phyloP scores from a whole-genome alignment of 208 protist genomes.

The Crithidia sp. region DNA sequence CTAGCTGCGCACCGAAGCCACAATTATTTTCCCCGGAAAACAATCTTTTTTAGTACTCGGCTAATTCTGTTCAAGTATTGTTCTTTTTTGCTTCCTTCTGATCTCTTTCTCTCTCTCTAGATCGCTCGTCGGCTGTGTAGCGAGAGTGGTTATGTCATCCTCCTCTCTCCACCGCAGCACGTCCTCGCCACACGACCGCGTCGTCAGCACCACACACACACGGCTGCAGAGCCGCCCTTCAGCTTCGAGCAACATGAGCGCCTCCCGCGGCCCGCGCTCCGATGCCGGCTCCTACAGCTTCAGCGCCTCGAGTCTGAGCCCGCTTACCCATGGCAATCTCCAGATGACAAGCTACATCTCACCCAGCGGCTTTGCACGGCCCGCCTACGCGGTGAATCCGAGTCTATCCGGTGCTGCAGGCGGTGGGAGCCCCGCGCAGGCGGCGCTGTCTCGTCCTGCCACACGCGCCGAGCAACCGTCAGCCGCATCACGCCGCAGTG shows the following conservation, averaged over 20 bases:
- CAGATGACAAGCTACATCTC: background rate
- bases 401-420: background rate
- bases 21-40: no score
- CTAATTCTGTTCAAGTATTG: no score
- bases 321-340: background rate
- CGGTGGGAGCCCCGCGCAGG: background rate
- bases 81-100: no score
- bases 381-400: constrained; percentile 2
- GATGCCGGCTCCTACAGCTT: background rate
- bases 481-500: no score
- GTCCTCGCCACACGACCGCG: no score
- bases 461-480: background rate
- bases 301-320: background rate
- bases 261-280: background rate
- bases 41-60: no score
- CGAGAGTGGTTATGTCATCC: no score
- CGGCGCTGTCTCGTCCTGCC: background rate
- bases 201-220: background rate
- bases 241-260: background rate
- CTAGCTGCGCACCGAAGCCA: no score
- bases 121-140: no score
- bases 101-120: no score
- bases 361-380: constrained; percentile 8
- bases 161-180: no score
- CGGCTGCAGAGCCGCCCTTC: background rate